Evolutionary conservation across 768 basidiomycete species (phyloP).

Genomic region (Leccinum longicurvipes): DNA sequence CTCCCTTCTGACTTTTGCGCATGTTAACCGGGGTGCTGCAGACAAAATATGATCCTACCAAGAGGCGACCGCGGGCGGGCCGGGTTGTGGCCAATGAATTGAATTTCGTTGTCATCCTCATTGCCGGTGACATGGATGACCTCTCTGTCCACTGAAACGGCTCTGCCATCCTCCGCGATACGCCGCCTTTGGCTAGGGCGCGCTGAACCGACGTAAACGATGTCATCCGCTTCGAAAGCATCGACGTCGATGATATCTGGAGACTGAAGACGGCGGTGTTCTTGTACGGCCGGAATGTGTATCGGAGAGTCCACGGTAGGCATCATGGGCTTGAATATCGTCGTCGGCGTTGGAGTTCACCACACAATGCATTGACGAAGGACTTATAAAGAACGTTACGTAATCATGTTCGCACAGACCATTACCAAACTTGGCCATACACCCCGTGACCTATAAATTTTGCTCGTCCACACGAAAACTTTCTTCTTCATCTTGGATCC

Average conservation of each 20-base stretch:
- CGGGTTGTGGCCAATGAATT: conserved; percentile 26
- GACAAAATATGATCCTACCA: conserved; percentile 11
- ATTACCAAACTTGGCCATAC: conserved; percentile 28
- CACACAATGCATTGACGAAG: background rate
- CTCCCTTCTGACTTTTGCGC: conserved; percentile 15
- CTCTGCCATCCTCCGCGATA: conserved; percentile 21
- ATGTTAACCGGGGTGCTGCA: background rate
- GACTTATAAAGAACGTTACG: conserved; percentile 20
- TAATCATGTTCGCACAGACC: conserved; percentile 33
- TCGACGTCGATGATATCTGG: conserved; percentile 46
- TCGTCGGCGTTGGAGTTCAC: conserved; percentile 21
- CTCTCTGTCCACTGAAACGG: conserved; percentile 16
- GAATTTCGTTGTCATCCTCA: conserved; percentile 37
- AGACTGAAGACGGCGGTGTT: conserved; percentile 15
- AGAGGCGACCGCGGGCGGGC: conserved; percentile 13
- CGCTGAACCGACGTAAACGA: conserved; percentile 25
- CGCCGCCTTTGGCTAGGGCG: conserved; percentile 27
- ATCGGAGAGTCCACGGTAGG: conserved; percentile 13
- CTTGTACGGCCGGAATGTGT: conserved; percentile 4
- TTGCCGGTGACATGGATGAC: conserved; percentile 38
- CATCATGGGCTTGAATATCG: conserved; percentile 16
- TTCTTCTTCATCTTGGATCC: background rate
- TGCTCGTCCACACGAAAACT: background rate
- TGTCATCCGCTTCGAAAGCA: conserved; percentile 34
- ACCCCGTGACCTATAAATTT: conserved; percentile 27